Percentiles rank a stretch among this genome's conserved stretches.
phyloP scores from a whole-genome alignment of 257 asterid species.

The Nicotiana sylvestris region DNA sequence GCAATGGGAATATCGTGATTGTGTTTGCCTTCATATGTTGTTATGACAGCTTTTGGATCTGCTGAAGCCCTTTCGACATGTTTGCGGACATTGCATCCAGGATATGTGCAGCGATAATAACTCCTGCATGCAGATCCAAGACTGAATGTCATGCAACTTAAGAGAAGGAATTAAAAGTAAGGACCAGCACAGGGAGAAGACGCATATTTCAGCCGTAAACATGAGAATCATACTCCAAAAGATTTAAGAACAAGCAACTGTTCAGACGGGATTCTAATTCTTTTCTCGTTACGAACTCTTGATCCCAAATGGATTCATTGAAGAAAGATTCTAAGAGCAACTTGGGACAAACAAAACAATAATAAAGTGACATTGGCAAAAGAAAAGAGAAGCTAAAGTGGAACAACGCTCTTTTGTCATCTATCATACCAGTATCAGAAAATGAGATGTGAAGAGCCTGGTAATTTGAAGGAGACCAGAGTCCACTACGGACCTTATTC shows the following conservation, averaged over 20 bases:
- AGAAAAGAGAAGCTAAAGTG: neutral
- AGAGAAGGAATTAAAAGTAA: neutral
- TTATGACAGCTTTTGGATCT: slow-evolving; percentile 78
- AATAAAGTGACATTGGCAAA: neutral
- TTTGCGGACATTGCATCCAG: slow-evolving; percentile 91
- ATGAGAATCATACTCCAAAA: neutral
- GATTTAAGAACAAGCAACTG: neutral
- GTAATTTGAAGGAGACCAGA: neutral
- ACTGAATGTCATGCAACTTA: neutral
- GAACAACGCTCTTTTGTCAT: neutral
- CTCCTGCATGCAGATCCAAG: slow-evolving; percentile 57
- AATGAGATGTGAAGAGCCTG: neutral
- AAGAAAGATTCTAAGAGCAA: neutral
- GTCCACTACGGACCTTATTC: neutral
- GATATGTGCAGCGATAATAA: slow-evolving; percentile 81
- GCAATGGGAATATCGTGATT: slow-evolving; percentile 68
- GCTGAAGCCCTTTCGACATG: slow-evolving; percentile 89
- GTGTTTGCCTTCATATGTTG: slow-evolving; percentile 92
- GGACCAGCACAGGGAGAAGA: neutral
- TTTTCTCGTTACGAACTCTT: too few relatives aligned
- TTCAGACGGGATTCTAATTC: too few relatives aligned
- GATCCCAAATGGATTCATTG: neutral
- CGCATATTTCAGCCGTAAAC: neutral
- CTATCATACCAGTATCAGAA: neutral
- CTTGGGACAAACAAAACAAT: neutral